Conservation (phyloP, 2,329 filamentous ascomycete genomes). For the Westerdykella ornata region DNA sequence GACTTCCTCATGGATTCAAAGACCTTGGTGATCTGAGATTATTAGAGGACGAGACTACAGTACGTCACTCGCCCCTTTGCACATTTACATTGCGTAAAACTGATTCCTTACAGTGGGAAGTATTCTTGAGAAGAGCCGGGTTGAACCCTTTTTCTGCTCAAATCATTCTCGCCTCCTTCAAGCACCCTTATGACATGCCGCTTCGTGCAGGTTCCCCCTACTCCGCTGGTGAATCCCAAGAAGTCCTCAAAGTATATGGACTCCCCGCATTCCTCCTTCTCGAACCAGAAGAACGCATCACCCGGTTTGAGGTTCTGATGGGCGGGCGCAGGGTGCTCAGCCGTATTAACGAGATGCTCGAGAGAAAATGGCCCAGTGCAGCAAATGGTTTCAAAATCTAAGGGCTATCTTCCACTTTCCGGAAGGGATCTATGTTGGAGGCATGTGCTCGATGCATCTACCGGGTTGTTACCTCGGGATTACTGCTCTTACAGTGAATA, state of each 20-base stretch:
- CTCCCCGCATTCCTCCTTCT: conserved; percentile 54
- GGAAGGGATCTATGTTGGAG: too few relatives aligned
- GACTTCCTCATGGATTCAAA: conserved; percentile 17
- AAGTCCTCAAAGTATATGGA: conserved; percentile 29
- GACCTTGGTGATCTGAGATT: conserved; percentile 34
- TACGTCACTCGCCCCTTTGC: conserved; percentile 8
- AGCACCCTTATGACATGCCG: conserved; percentile 12
- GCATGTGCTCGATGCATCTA: too few relatives aligned
- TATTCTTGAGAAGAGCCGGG: conserved; percentile 58
- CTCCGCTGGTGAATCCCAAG: neutral
- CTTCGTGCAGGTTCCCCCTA: conserved; percentile 4
- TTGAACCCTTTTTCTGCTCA: conserved; percentile 69
- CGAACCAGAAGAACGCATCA: conserved; percentile 44
- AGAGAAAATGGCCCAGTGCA: conserved; percentile 44
- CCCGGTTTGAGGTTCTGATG: conserved; percentile 47
- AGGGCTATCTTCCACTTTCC: too few relatives aligned
- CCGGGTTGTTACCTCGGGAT: too few relatives aligned
- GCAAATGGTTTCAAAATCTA: conserved; percentile 21
- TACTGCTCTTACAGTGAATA: too few relatives aligned
- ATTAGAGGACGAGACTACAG: conserved; percentile 52
- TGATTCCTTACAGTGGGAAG: conserved; percentile 48
- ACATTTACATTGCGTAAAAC: neutral
- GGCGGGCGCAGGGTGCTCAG: conserved; percentile 50
- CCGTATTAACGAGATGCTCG: conserved; percentile 48
- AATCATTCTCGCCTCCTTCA: conserved; percentile 46